Evolutionary conservation across 805 yeast genomes (phyloP).

Genomic region (Ogataea kodamae): DNA sequence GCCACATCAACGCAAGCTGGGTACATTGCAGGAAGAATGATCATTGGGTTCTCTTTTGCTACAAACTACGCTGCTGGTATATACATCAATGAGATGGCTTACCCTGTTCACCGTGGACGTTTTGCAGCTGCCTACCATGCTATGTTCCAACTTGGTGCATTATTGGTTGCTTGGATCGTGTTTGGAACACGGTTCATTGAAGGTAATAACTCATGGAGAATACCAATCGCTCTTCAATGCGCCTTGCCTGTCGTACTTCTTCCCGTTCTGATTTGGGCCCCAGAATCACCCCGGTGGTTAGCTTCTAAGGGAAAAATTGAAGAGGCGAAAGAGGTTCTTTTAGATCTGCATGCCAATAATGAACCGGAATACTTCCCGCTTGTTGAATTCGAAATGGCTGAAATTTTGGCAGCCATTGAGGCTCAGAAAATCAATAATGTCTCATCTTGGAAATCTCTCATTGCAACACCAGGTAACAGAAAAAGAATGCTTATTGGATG

Average conservation of each 20-base stretch:
- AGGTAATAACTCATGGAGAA: conserved; percentile 49
- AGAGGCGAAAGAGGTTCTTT: conserved; percentile 35
- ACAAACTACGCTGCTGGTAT: conserved; percentile 25
- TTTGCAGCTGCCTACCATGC: conserved; percentile 38
- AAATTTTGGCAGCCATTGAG: conserved; percentile 37
- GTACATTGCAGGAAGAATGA: conserved; percentile 41
- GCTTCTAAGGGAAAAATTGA: conserved; percentile 35
- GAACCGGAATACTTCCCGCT: conserved; percentile 30
- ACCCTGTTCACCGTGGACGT: conserved; percentile 27
- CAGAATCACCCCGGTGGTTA: conserved; percentile 41
- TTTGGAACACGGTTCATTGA: conserved; percentile 32
- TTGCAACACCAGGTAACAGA: conserved; percentile 32
- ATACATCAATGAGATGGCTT: conserved; percentile 31
- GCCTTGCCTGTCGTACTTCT: conserved; percentile 43
- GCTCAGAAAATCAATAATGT: conserved; percentile 25
- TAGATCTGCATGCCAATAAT: conserved; percentile 12
- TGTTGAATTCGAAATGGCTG: conserved; percentile 34
- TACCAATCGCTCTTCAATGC: conserved; percentile 47
- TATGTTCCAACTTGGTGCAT: conserved; percentile 43
- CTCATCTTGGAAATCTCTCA: conserved; percentile 35
- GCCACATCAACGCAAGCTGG: conserved; percentile 24
- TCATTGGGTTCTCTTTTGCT: conserved; percentile 19
- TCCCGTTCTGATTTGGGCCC: conserved; percentile 32
- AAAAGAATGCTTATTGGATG: conserved; percentile 34
- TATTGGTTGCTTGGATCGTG: conserved; percentile 41